Evolutionary conservation across 805 yeast genomes (phyloP).

Genomic region (Candida argentea): DNA sequence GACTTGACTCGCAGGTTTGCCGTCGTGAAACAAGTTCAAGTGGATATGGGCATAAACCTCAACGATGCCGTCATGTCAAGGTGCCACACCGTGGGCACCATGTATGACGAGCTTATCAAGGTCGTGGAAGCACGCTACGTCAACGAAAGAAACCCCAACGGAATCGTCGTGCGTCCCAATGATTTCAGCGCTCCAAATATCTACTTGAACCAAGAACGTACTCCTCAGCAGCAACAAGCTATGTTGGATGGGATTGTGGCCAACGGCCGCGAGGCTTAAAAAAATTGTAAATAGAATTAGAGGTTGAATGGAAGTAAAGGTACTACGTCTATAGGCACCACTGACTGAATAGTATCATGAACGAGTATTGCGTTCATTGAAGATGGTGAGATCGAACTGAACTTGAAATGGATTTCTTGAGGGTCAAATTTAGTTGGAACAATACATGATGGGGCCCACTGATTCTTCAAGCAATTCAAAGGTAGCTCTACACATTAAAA

Average conservation of each 20-base stretch:
- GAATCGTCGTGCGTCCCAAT: constrained; percentile 47
- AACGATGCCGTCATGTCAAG: constrained; percentile 41
- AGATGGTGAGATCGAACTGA: no score
- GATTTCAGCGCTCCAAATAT: constrained; percentile 49
- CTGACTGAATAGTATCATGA: no score
- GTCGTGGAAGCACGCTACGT: constrained; percentile 34
- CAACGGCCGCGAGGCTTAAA: constrained; percentile 31
- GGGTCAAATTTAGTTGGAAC: no score
- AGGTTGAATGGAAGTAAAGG: constrained; percentile 1
- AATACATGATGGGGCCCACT: no score
- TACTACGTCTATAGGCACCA: no score
- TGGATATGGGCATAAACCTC: constrained; percentile 38
- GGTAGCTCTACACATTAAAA: no score
- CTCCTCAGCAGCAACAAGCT: constrained; percentile 34
- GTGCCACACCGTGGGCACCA: constrained; percentile 26
- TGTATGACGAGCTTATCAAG: constrained; percentile 27
- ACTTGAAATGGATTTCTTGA: no score
- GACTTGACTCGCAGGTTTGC: constrained; percentile 42
- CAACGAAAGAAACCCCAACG: constrained; percentile 67
- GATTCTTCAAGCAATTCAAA: no score
- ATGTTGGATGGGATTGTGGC: constrained; percentile 36
- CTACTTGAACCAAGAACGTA: constrained; percentile 41
- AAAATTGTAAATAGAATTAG: no score
- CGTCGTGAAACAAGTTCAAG: constrained; percentile 38
- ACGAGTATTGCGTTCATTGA: no score